Evolutionary conservation across 1,284 basidiomycete species (phyloP), one percentile per base, ranked within the genome.

Genomic region (Limonomyces culmigenus): DNA sequence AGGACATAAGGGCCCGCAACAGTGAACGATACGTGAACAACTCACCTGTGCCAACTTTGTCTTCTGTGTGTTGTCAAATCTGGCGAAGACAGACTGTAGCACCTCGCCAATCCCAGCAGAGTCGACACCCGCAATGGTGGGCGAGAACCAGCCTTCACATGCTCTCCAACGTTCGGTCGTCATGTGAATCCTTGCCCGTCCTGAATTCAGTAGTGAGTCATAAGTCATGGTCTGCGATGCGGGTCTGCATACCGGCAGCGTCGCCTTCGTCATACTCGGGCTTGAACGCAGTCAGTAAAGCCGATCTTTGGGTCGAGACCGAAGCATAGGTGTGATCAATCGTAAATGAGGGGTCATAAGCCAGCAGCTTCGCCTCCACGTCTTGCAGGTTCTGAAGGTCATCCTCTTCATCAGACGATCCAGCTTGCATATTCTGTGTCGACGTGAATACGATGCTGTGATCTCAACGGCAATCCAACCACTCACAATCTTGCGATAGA

Each of bases 341-440:
- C 0, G 78, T 84, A 56, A 98, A 96, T 0, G 64, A 65, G 0
- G 88, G 84, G 50, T 97, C 93, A 50, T 87, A 59, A 25, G 73
- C 61, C 15, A 98, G 67, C 15, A 98, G 63, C 46, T 86, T 83
- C 41, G 66, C 64, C 55, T 99, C 93, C 39, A 98, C 64, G 0
- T 63, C 49, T 32, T 77, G 67, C 8, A 98, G 66, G 32, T 75
- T 69, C 4, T 62, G 62, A 19, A 84, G 54, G 47, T 97, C 91
- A 2, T 97, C 93, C 49, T 96, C 93, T 57, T 98, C 93, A 39
- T 95, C 92, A 1, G 89, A 92, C 1, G 88, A 92, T n/a, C 75
- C 75, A 2, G 83, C 83, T 1, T 77, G 75, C 2, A 70, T 78
- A 46, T 86, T 87, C 81, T 83, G 38, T n/a, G n/a, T n/a, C n/a